Evolutionary conservation across 1,284 basidiomycete genomes (phyloP), one percentile per base, ranked within the genome.

Genomic region (Rhizoctonia solani): DNA sequence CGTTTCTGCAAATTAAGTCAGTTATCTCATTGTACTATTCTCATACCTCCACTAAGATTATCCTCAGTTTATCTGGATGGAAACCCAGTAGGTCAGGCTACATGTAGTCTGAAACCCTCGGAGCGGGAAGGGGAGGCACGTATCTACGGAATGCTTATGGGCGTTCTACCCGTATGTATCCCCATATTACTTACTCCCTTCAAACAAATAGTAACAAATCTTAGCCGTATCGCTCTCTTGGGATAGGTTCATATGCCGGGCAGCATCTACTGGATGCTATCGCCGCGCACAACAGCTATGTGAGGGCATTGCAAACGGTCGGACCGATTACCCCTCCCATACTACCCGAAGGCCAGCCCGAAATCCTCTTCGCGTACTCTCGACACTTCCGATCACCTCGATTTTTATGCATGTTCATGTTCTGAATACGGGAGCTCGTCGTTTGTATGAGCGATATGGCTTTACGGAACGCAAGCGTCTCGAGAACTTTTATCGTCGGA

Each of bases 391-490:
- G 4, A 61, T 61, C 30, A 50, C 58, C 19, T 50, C 58, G 29
- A n/a, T 50, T 11, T 61, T 61, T 14, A 61, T 61, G 58, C 58
- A 61, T 23, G 58, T 61, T 14, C 21, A 61, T 27, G 58, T 61
- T 14, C 58, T 49, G 21, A 61, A 61, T 21, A 50, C 58, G 8
- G 58, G 58, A 14, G 58, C 58, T 5, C 41, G 58, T 1, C 29
- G 58, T 3, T 46, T 61, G n/a, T 61, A 61, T 27, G 46, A 61
- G 39, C 30, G 46, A 11, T 61, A 39, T 25, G 58, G 58, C 1
- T 61, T 49, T 27, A 61, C 46, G 27, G 46, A 50, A 23, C 44
- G 32, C 46, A 61, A 61, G 32, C 58, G 16, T 23, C 44, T 61
- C 19, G 30, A 61, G 21, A 50, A 61, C 30, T 61, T 61, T 16